Conservation (phyloP, 2,329 filamentous ascomycete species). For the Xylariomycetidae sp. region DNA sequence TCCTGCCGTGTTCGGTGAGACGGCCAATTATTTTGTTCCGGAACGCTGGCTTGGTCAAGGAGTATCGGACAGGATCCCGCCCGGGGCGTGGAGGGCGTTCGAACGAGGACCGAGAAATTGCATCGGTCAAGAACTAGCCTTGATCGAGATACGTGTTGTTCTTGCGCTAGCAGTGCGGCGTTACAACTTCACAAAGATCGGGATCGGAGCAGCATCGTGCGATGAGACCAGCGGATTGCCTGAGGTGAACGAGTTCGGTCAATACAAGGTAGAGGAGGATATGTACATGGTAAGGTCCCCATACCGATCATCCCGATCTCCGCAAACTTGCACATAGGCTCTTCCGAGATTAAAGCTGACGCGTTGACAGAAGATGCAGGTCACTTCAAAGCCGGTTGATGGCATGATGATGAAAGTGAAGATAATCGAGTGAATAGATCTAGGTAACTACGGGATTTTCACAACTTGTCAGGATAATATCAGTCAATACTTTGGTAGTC, state of each 20-base stretch:
- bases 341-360: neutral
- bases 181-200: slow-evolving; percentile 8
- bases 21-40: slow-evolving; percentile 18
- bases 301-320: neutral
- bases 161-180: slow-evolving; percentile 5
- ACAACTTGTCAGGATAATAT: no score
- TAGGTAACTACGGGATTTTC: no score
- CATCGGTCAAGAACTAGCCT: slow-evolving; percentile 47
- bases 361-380: slow-evolving; percentile 6
- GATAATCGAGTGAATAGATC: neutral
- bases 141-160: slow-evolving; percentile 9
- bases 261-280: neutral
- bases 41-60: slow-evolving; percentile 20
- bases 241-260: neutral
- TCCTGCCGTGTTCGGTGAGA: slow-evolving; percentile 14
- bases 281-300: slow-evolving; percentile 1
- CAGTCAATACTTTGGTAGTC: no score
- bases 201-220: slow-evolving; percentile 1
- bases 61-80: slow-evolving; percentile 1
- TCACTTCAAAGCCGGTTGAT: slow-evolving; percentile 9
- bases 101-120: slow-evolving; percentile 44
- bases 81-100: slow-evolving; percentile 27
- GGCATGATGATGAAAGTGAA: slow-evolving; percentile 14
- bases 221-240: neutral
- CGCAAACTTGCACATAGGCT: no score